These are phyloP conservation scores for Lactuca sativa DNA, from an alignment of 129 eudicot species.

Conservation along the genomic window DNA sequence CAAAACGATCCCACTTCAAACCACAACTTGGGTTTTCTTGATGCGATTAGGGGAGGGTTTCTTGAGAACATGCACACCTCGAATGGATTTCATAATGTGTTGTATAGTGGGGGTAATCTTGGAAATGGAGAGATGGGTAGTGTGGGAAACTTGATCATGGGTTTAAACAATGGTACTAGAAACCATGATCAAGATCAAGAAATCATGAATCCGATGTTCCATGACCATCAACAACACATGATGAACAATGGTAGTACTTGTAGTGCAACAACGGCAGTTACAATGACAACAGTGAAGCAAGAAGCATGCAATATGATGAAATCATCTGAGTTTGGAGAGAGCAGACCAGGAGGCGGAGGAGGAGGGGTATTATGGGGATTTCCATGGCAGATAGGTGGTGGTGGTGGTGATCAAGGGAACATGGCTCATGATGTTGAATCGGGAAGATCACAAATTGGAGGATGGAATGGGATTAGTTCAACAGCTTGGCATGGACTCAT, in stretches of 20 bases:
- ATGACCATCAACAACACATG: constrained; percentile 28
- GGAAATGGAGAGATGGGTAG: constrained; percentile 39
- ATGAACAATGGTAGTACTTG: constrained; percentile 24
- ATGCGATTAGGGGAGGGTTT: constrained; percentile 54
- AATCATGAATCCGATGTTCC: constrained; percentile 28
- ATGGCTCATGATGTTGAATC: constrained; percentile 53
- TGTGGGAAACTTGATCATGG: constrained; percentile 39
- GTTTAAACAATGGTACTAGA: constrained; percentile 25
- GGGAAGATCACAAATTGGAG: constrained; percentile 50
- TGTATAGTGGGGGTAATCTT: constrained; percentile 27
- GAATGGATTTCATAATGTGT: constrained; percentile 38
- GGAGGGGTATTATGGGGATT: constrained; percentile 65
- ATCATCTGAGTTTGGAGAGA: constrained; percentile 22
- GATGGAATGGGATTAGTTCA: constrained; percentile 63
- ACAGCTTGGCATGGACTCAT: constrained; percentile 73
- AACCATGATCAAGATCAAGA: constrained; percentile 36
- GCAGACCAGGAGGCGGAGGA: constrained; percentile 20
- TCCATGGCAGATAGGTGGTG: constrained; percentile 66
- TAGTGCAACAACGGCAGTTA: constrained; percentile 47
- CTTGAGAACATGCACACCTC: constrained; percentile 25
- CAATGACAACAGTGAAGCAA: constrained; percentile 62
- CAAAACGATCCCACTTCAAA: constrained; percentile 20
- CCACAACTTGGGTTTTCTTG: constrained; percentile 43
- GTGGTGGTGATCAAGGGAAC: constrained; percentile 42
- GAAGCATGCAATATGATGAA: constrained; percentile 40